These are phyloP conservation scores for Vitellaria paradoxa DNA, from an alignment of 179 eudicot species.

Conservation along the genomic window DNA sequence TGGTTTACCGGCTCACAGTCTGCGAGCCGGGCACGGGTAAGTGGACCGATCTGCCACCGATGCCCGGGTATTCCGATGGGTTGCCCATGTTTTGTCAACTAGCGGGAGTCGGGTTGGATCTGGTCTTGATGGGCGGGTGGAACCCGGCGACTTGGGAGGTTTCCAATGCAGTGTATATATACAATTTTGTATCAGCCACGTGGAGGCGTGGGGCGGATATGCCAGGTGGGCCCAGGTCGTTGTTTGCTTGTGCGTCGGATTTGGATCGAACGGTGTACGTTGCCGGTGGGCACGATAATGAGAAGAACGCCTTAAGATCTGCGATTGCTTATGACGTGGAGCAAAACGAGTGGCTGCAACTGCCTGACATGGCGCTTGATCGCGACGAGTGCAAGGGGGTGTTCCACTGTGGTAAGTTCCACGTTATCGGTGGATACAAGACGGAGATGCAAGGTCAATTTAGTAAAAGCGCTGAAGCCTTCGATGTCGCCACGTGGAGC, in stretches of 20 bases:
- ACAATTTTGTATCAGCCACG: conserved; percentile 37
- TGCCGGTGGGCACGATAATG: conserved; percentile 66
- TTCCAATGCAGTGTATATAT: conserved; percentile 37
- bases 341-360: conserved; percentile 37
- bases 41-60: conserved; percentile 46
- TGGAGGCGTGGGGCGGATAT: conserved; percentile 57
- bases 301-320: conserved; percentile 52
- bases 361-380: conserved; percentile 53
- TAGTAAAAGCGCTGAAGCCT: conserved; percentile 37
- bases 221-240: conserved; percentile 50
- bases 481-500: conserved; percentile 33
- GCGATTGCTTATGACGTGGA: conserved; percentile 49
- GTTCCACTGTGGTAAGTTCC: conserved; percentile 48
- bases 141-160: conserved; percentile 58
- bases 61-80: conserved; percentile 42
- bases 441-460: conserved; percentile 60
- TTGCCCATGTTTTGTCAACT: conserved; percentile 66
- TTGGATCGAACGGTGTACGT: conserved; percentile 39
- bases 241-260: conserved; percentile 59
- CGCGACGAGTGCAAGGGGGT: conserved; percentile 57
- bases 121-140: conserved; percentile 76
- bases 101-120: conserved; percentile 43
- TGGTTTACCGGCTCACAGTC: conserved; percentile 39
- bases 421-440: conserved; percentile 60
- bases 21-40: conserved; percentile 43